Evolutionary conservation across 805 yeast species (phyloP).

Genomic region (Pichia manshurica): DNA sequence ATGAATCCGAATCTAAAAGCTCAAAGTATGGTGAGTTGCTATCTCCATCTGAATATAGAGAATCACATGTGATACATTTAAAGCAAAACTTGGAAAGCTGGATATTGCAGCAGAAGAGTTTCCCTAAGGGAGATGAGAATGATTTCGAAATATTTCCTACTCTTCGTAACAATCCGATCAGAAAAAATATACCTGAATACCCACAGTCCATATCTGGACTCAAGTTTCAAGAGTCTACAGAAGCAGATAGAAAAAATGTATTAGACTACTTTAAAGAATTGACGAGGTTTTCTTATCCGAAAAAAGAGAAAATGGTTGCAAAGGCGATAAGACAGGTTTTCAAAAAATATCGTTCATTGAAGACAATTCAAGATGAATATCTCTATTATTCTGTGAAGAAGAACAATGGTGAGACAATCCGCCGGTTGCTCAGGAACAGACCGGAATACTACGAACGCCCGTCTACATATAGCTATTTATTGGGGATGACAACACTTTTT

Average conservation of each 20-base stretch:
- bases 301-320: background rate
- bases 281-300: constrained; percentile 8
- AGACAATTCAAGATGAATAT: constrained; percentile 1
- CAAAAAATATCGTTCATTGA: constrained; percentile 1
- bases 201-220: background rate
- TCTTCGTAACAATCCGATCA: background rate
- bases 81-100: constrained; percentile 1
- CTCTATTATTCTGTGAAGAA: constrained; percentile 2
- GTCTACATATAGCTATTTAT: background rate
- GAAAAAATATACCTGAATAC: constrained; percentile 5
- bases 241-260: background rate
- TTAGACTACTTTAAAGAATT: constrained; percentile 1
- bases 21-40: no score
- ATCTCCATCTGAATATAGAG: background rate
- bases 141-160: constrained; percentile 1
- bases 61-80: background rate
- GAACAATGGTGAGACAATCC: background rate
- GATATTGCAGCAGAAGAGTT: constrained; percentile 2
- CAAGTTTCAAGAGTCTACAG: constrained; percentile 1
- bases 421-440: background rate
- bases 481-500: constrained; percentile 1
- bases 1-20: no score
- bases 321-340: background rate
- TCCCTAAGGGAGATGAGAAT: background rate
- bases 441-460: background rate